phyloP scores from a whole-genome alignment of 2,329 filamentous ascomycete genomes.

The Diaporthe velutina region DNA sequence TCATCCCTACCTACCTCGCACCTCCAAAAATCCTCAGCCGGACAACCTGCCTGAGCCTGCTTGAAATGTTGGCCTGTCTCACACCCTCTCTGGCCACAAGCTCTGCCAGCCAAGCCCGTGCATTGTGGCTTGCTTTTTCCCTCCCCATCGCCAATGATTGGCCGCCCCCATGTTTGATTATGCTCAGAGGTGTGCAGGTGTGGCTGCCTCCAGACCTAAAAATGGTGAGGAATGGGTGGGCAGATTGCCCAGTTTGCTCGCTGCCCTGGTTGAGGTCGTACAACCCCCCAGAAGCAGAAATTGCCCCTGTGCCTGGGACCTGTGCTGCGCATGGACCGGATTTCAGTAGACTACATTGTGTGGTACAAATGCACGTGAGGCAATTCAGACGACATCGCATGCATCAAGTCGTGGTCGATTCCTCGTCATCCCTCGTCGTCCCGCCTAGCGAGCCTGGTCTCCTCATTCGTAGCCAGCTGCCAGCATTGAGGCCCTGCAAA shows the following conservation, averaged over 20 bases:
- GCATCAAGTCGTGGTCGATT: neutral
- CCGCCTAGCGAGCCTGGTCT: neutral
- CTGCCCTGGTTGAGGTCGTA: constrained; percentile 4
- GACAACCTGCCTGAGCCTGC: too few relatives aligned
- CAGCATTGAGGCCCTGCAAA: neutral
- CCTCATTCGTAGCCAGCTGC: neutral
- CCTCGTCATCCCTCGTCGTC: neutral
- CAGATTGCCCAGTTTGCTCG: neutral
- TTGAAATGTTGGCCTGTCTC: constrained; percentile 17
- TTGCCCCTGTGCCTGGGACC: constrained; percentile 21
- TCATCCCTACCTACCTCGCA: constrained; percentile 1
- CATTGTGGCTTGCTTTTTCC: constrained; percentile 25
- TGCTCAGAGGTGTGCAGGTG: neutral
- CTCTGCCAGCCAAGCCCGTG: neutral
- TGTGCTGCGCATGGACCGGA: constrained; percentile 8
- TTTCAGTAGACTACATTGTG: neutral
- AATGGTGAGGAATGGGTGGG: constrained; percentile 13
- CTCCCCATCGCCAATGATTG: constrained; percentile 1
- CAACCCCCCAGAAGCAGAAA: constrained; percentile 17
- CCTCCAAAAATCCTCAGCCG: constrained; percentile 9
- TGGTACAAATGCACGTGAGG: constrained; percentile 22
- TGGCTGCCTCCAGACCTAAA: constrained; percentile 31
- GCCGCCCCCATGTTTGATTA: constrained; percentile 26
- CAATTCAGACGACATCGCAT: constrained; percentile 21
- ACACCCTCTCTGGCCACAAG: neutral